Evolutionary conservation across 176 grass and related monocot species (phyloP).

Genomic region (Sorghum bicolor): Sorghum_bicolor_NCBIv3 NC_012878.2:39827001-39827500

Average conservation of each 20-base stretch:
- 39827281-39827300: slow-evolving; percentile 98
- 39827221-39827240: neutral
- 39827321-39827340: slow-evolving; percentile 98
- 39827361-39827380: slow-evolving; percentile 95
- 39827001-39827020: neutral
- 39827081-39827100: neutral
- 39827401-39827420: slow-evolving; percentile 87
- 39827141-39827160: slow-evolving; percentile 6
- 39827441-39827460: slow-evolving; percentile 65
- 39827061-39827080: neutral
- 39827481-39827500: neutral
- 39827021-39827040: slow-evolving; percentile 47
- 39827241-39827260: slow-evolving; percentile 8
- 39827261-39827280: slow-evolving; percentile 83
- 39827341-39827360: slow-evolving; percentile 79
- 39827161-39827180: neutral
- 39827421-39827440: slow-evolving; percentile 85
- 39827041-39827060: no score
- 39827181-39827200: slow-evolving; percentile 6
- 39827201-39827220: neutral
- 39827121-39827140: neutral
- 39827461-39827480: slow-evolving; percentile 31
- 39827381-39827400: slow-evolving; percentile 63
- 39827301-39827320: slow-evolving; percentile 95
- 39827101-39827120: neutral